These are phyloP conservation scores for Tillandsia leiboldiana DNA, from an alignment of 176 grass and related monocot species.

Conservation along the genomic window DNA sequence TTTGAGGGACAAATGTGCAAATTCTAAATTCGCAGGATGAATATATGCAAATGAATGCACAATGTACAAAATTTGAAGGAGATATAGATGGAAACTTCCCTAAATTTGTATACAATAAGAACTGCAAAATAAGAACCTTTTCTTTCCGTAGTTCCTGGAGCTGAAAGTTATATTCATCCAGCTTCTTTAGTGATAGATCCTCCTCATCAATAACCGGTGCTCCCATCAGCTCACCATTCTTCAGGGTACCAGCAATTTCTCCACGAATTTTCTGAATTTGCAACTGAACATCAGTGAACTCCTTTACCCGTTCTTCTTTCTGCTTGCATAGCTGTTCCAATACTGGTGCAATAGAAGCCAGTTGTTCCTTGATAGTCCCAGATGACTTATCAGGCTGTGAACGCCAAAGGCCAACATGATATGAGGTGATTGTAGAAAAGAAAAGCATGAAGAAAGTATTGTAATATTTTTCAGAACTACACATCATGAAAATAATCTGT, in stretches of 20 bases:
- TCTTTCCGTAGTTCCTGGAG: constrained; percentile 84
- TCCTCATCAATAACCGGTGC: constrained; percentile 49
- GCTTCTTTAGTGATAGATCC: constrained; percentile 70
- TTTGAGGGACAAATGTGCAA: too few species aligned
- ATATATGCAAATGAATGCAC: too few species aligned
- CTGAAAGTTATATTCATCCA: constrained; percentile 70
- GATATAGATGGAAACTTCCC: not conserved
- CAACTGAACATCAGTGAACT: constrained; percentile 56
- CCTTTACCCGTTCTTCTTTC: constrained; percentile 69
- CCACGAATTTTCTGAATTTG: constrained; percentile 62
- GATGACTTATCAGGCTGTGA: constrained; percentile 71
- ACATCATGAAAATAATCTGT: too few species aligned
- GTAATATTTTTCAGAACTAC: too few species aligned
- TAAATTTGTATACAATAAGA: constrained; percentile 1
- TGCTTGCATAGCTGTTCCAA: constrained; percentile 55
- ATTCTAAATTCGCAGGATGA: too few species aligned
- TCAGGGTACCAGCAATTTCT: constrained; percentile 59
- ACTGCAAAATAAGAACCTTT: constrained; percentile 38
- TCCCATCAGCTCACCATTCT: constrained; percentile 29
- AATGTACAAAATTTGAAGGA: too few species aligned
- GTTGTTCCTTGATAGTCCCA: constrained; percentile 86
- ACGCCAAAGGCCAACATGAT: not conserved
- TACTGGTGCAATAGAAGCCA: constrained; percentile 56
- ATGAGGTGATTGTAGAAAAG: constrained; percentile 4
- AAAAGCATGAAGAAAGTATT: not conserved